Percentiles rank a stretch among this genome's conserved stretches.
These are phyloP conservation scores for Thraustochytrium sp. DNA, from an alignment of 352 stramenopile species.

Conservation along the genomic window DNA sequence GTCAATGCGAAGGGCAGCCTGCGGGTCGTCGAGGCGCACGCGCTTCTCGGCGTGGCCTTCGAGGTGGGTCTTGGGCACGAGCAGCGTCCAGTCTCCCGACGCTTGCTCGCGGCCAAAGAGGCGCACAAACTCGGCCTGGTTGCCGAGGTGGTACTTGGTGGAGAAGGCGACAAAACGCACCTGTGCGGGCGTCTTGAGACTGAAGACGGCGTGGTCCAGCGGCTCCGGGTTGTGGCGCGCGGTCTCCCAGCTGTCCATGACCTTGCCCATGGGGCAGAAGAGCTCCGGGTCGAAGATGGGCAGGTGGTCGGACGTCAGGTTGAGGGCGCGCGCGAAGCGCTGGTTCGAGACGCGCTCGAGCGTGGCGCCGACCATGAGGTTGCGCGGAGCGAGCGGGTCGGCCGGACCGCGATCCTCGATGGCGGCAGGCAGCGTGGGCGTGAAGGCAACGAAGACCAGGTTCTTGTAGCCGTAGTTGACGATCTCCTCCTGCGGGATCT, in stretches of 20 bases:
- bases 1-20: background rate
- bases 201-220: background rate
- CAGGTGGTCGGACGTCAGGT: conserved; percentile 23
- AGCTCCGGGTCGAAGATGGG: conserved; percentile 41
- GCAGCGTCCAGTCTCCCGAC: background rate
- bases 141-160: conserved; percentile 44
- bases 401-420: conserved; percentile 5
- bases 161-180: conserved; percentile 18
- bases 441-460: conserved; percentile 25
- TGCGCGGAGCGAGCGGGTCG: background rate
- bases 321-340: conserved; percentile 27
- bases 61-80: conserved; percentile 28
- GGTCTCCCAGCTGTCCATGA: conserved; percentile 46
- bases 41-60: conserved; percentile 29
- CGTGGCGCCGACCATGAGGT: background rate
- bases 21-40: background rate
- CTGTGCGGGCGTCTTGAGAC: background rate
- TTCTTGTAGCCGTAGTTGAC: conserved; percentile 46
- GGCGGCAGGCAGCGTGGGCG: background rate
- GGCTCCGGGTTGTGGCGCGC: conserved; percentile 15
- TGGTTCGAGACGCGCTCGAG: conserved; percentile 33
- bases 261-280: conserved; percentile 44
- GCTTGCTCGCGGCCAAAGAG: background rate
- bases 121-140: conserved; percentile 29
- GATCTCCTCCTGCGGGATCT: conserved; percentile 42